Evolutionary conservation across 2,329 filamentous ascomycete species (phyloP).

Genomic region (Didymella arachidicola): DNA sequence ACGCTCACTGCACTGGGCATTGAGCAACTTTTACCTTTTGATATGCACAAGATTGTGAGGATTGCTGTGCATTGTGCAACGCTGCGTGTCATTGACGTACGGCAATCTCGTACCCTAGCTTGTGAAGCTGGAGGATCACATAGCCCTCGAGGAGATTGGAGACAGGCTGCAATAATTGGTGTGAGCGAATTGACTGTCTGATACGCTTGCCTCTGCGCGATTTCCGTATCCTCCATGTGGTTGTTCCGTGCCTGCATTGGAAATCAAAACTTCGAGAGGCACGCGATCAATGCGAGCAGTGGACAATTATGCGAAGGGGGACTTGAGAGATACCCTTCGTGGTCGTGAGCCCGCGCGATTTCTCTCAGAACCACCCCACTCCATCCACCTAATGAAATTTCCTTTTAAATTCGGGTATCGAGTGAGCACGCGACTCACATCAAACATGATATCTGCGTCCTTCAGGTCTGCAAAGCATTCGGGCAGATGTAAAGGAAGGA

Average conservation of each 20-base stretch:
- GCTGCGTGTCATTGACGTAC: neutral
- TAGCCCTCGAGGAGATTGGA: neutral
- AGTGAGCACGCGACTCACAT: neutral
- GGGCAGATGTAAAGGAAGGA: too few species aligned
- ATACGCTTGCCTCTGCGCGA: neutral
- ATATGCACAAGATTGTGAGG: too few species aligned
- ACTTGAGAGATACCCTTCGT: neutral
- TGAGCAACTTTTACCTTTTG: too few species aligned
- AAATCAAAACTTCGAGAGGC: neutral
- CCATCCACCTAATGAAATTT: neutral
- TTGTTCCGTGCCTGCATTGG: too few species aligned
- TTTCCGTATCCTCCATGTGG: neutral
- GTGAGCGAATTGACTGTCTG: neutral
- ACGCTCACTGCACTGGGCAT: too few species aligned
- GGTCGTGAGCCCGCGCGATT: neutral
- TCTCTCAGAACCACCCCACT: neutral
- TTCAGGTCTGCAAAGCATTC: neutral
- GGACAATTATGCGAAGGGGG: neutral
- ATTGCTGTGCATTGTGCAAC: neutral
- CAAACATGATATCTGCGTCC: neutral
- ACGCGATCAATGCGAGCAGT: conserved; percentile 4
- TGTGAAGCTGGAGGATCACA: neutral
- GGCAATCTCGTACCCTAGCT: neutral
- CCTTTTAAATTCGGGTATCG: neutral
- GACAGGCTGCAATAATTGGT: neutral